phyloP scores from a whole-genome alignment of 305 asterid genomes.

The Stenogyne calaminthoides region DNA sequence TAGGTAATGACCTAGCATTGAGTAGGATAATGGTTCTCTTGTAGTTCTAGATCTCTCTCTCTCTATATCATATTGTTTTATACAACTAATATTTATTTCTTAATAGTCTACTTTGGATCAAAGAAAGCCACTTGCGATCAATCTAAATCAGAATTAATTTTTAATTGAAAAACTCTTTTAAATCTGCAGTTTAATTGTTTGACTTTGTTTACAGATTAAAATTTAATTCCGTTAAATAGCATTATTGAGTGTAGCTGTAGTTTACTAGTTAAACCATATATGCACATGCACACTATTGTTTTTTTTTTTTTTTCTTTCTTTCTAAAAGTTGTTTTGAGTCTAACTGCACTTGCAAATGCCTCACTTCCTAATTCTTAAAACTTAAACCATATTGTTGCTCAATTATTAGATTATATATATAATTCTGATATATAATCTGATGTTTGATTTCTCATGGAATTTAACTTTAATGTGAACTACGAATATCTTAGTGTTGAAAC shows the following conservation, averaged over 20 bases:
- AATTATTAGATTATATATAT: background rate
- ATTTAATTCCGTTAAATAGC: background rate
- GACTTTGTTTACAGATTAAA: constrained; percentile 18
- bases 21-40: constrained; percentile 4
- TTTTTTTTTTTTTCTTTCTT: background rate
- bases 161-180: background rate
- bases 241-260: constrained; percentile 1
- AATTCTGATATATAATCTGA: background rate
- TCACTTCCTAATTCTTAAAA: background rate
- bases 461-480: too few relatives aligned
- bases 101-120: constrained; percentile 22
- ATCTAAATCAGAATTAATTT: background rate
- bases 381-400: background rate
- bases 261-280: background rate
- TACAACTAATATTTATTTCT: constrained; percentile 10
- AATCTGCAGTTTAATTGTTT: constrained; percentile 24
- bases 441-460: background rate
- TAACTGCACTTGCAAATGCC: background rate
- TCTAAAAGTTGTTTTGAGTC: background rate
- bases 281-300: background rate
- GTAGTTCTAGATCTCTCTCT: background rate
- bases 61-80: background rate
- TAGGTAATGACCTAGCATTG: constrained; percentile 25
- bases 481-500: too few relatives aligned
- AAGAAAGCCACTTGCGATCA: constrained; percentile 12